phyloP scores from a whole-genome alignment of 2,329 filamentous ascomycete genomes.

The Aspergillus carbonarius region DNA sequence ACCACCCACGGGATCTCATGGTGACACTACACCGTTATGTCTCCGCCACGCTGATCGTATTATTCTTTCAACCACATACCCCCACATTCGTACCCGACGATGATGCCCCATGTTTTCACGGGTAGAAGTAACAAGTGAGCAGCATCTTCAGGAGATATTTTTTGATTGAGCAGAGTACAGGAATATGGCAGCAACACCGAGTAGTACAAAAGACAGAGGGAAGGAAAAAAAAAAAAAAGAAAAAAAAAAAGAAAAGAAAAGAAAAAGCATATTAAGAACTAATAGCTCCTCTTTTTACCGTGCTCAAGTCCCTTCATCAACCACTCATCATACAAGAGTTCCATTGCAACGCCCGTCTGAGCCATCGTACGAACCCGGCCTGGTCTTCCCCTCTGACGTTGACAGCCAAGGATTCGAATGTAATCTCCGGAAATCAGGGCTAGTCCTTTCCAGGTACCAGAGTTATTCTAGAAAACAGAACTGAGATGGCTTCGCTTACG shows the following conservation, averaged over 20 bases:
- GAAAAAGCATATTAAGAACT: background rate
- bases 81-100: too few relatives aligned
- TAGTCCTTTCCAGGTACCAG: slow-evolving; percentile 20
- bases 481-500: slow-evolving; percentile 15
- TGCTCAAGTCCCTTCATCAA: slow-evolving; percentile 23
- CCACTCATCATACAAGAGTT: slow-evolving; percentile 39
- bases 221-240: too few relatives aligned
- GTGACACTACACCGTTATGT: too few relatives aligned
- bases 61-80: too few relatives aligned
- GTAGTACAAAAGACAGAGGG: background rate
- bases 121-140: too few relatives aligned
- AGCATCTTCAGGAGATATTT: background rate
- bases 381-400: slow-evolving; percentile 26
- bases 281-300: background rate
- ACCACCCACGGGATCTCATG: too few relatives aligned
- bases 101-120: too few relatives aligned
- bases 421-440: slow-evolving; percentile 17
- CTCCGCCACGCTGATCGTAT: too few relatives aligned
- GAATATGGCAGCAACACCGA: background rate
- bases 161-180: background rate
- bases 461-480: slow-evolving; percentile 24
- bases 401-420: slow-evolving; percentile 17
- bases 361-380: slow-evolving; percentile 23
- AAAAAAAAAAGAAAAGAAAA: too few relatives aligned
- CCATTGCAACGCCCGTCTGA: slow-evolving; percentile 32